A percentile compares a stretch with the other conserved stretches of the same genome.
Evolutionary conservation across 352 stramenopile species (phyloP).

Genomic region (Peronospora tabacina): DNA sequence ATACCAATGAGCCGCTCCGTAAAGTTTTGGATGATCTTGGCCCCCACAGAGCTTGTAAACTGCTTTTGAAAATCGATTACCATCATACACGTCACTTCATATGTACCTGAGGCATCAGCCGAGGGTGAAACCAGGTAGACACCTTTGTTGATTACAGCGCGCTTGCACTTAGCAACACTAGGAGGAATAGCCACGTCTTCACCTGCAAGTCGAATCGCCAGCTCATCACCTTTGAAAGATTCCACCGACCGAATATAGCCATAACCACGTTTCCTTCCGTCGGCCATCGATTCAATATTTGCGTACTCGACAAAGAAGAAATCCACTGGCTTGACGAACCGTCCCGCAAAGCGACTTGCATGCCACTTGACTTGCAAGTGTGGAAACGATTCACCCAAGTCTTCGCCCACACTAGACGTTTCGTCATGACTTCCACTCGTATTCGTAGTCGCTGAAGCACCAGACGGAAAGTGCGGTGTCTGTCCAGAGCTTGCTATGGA

Average conservation of each 20-base stretch:
- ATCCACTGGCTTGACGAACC: constrained; percentile 77
- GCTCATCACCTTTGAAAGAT: constrained; percentile 75
- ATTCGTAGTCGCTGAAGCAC: constrained; percentile 24
- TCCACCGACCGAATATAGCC: constrained; percentile 75
- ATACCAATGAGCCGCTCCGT: constrained; percentile 71
- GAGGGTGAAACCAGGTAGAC: constrained; percentile 55
- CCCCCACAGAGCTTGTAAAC: constrained; percentile 46
- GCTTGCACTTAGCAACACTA: constrained; percentile 83
- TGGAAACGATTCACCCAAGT: constrained; percentile 39
- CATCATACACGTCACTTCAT: constrained; percentile 82
- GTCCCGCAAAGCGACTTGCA: constrained; percentile 68
- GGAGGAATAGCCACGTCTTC: constrained; percentile 58
- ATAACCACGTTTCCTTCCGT: constrained; percentile 60
- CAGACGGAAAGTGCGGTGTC: constrained; percentile 21
- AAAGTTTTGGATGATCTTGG: constrained; percentile 75
- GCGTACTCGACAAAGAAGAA: constrained; percentile 86
- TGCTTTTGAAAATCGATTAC: constrained; percentile 83
- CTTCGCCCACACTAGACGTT: constrained; percentile 40
- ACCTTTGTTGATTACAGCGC: constrained; percentile 75
- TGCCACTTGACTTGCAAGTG: constrained; percentile 83
- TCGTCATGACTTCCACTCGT: constrained; percentile 33
- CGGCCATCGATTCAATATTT: constrained; percentile 60
- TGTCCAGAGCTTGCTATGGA: constrained; percentile 15
- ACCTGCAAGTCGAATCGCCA: constrained; percentile 54
- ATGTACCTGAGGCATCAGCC: constrained; percentile 32